Base-by-base conservation (phyloP, 371 early-diverging fungal species). In the Mucor saturninus region DNA sequence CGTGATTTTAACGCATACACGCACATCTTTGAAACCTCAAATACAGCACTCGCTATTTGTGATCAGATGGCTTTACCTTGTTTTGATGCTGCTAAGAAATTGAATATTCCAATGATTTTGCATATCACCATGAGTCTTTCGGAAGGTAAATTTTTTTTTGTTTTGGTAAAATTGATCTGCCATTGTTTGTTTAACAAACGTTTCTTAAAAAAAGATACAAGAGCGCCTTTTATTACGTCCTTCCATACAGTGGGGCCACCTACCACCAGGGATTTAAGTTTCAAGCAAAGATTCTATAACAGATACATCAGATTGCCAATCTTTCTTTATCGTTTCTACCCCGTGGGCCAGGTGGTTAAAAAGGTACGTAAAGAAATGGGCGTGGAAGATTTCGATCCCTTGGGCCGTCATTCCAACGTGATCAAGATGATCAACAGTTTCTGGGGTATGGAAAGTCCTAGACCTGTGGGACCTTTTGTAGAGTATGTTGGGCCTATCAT, bases 401-500 rank as follows among this genome's bases (percentile, higher is more conserved):
- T 65, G 29, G 51, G 40, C 10, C 50, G 60, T 26, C 56, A 65
- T n/a, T 53, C 61, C 7, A 48, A 48, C 6, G 55, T 39, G 3
- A 62, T 62, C 28, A 77, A 77, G 39, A 52, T 77, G 43, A 55
- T 77, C 14, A 77, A 77, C 39, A 65, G 54, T 7, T 51, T 67
- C 7, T 73, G 61, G 43, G 72, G 72, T 0, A 43, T 75, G 13
- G 74, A 80, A 50, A 39, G 65, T 5, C 62, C 80, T 21, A 54
- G 77, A 1, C 77, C 77, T 2, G 5, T 72, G 4, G 74, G 74
- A 5, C 75, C 80, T 3, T 52, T 77, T 11, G 72, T 77, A 0
- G 72, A 74, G 30, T 56, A 71, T 30, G 57, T 76, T 14, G 77
- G 80, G 2, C 80, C 80, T 3, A 67, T 77, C n/a, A 56, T 77